Base-by-base conservation (phyloP, 1,139 yeast species). In the Kluyveromyces sp. region DNA sequence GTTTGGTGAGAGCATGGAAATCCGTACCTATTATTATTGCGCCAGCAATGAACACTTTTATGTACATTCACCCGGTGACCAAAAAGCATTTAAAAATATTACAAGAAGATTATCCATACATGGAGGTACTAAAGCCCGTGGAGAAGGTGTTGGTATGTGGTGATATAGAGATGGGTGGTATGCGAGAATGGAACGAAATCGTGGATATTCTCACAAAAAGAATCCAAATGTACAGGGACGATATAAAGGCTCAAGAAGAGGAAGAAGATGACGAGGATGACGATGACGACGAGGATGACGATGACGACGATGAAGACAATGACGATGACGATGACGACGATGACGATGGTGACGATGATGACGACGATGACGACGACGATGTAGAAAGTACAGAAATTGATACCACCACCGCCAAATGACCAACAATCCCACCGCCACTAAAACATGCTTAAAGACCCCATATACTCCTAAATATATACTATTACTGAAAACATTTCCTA, bases 161-260 rank as follows among this genome's bases (percentile, higher is more conserved):
- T 49, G 97, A 89, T 59, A 89, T 90, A 51, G 97, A 96, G 33
- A 86, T 84, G 90, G 92, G 94, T 37, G 94, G 94, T 47, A 84
- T 84, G 94, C 80, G 83, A 82, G 97, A 92, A 67, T 90, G 96
- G 97, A 77, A 81, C 51, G 97, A 89, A 54, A 78, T 90, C 46
- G 97, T 89, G 7, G 96, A 88, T 57, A 78, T 81, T 15, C 66
- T 88, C 47, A 80, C 87, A 45, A 74, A 79, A 43, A 75, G 54
- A 71, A 53, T 69, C 7, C 50, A 51, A 21, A 63, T 60, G 39
- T 52, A 61, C 15, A 49, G 53, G 21, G 55, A 63, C 30, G 34
- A 34, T 8, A 54, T 54, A 15, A 53, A 59, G 27, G 60, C 57
- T 8, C 60, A 56, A 21, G 55, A 54, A 15, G 60, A 57, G 37